Evolutionary conservation across 2,329 filamentous ascomycete species (phyloP), one percentile per base, ranked within the genome.

Genomic region (Hymenoscyphus occultus): DNA sequence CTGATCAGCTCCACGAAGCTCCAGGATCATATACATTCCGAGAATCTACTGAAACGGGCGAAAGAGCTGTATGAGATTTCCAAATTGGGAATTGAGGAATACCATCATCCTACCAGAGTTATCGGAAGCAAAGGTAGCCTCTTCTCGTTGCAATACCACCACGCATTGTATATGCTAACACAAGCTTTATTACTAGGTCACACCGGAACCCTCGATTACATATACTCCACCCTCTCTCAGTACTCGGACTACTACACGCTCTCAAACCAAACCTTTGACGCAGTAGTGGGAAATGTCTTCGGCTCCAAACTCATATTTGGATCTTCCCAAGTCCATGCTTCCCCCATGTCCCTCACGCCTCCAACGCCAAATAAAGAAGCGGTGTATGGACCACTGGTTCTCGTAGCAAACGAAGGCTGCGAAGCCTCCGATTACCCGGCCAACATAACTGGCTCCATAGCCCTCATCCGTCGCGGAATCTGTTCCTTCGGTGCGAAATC

Each of bases 401-500:
- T 86, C 12, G 85, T 89, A 10, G 76, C 78, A 10, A 86, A 87
- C 72, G 76, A 86, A 5, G 90, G 90, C 58, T 93, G 90, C 75
- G 74, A 83, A 16, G 77, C 79, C 5, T 79, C 81, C 2, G 89
- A 93, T 76, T 93, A 86, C 74, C 85, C 90, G 1, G 72, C 80
- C 1, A 76, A 79, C 0, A 78, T 89, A 3, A 75, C 79, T 10
- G 89, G 86, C 60, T 86, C 85, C 65, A 88, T 95, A 65, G 90
- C 89, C 10, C 80, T 95, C 45, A 83, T 95, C 68, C 80, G 82
- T 39, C 87, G 91, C 63, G 91, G 91, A 62, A 81, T 78, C 1
- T 95, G 91, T 74, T 70, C 86, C 7, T 95, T 94, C 70, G 90
- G 87, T 12, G 77, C 82, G 65, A 95, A 95, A 79, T 89, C 89